Base-by-base conservation (phyloP, 805 yeast genomes). In the Candida oleophila region DNA sequence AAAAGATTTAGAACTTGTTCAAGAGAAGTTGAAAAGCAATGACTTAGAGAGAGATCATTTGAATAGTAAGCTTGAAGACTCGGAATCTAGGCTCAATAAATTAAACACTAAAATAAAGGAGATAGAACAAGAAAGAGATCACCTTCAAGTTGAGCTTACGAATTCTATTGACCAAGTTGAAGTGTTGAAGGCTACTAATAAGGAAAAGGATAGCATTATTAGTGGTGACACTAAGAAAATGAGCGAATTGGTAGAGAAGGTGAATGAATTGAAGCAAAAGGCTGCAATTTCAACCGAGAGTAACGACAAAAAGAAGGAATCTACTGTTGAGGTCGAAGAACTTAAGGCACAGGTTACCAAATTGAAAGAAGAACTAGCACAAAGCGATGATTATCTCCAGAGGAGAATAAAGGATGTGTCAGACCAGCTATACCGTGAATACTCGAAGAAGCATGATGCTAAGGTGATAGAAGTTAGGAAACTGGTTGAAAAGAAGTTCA, bases 391-490 rank as follows among this genome's bases (percentile, higher is more conserved):
- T 22, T 80, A 77, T 16, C 68, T 80, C 2, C 83, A 81, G 50
- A 71, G 71, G 47, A 77, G 80, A 55, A 64, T 85, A 34, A 81
- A 82, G 50, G 77, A 80, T 50, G 65, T 87, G 41, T 87, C 91
- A 0, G 83, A 81, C 49, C 88, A 83, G 54, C 68, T 87, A 9
- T 87, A 87, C 56, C 73, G 78, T 34, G 90, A 85, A 59, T 87
- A 87, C 57, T 80, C 89, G 2, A 81, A 84, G 42, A 87, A 88
- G 59, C 95, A 88, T 57, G 88, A 83, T 50, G 77, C 79, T 44
- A 87, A 87, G 61, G 85, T 87, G 7, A 74, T 75, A 12, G 76
- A 80, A 28, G 66, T 83, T 56, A 84, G 80, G 59, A 74, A 76
- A 47, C 35, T 50, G n/a, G 49, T 57, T 46, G 54, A 62, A 46